Conservation (phyloP, 2,329 filamentous ascomycete genomes). For the Stylonectria norvegica region DNA sequence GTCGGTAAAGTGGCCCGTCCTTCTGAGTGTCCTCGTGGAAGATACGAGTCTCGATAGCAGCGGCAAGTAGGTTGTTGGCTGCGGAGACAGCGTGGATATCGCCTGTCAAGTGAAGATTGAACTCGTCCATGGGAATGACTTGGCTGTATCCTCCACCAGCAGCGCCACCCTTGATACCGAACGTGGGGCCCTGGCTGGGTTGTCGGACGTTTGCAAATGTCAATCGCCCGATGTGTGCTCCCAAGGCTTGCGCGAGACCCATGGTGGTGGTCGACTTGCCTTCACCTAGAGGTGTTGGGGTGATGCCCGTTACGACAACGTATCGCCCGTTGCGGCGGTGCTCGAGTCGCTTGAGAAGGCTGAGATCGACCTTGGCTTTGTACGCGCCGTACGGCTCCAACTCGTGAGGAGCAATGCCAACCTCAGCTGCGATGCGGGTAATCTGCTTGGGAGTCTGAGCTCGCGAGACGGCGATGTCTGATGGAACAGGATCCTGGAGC, state of each 20-base stretch:
- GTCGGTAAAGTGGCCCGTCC: slow-evolving; percentile 80
- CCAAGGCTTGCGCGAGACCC: slow-evolving; percentile 88
- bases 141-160: slow-evolving; percentile 98
- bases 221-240: slow-evolving; percentile 80
- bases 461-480: slow-evolving; percentile 88
- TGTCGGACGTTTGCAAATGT: slow-evolving; percentile 97
- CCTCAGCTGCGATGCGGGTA: slow-evolving; percentile 75
- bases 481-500: slow-evolving; percentile 78
- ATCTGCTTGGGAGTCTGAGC: slow-evolving; percentile 91
- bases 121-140: slow-evolving; percentile 99
- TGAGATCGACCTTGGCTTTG: slow-evolving; percentile 92
- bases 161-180: slow-evolving; percentile 97
- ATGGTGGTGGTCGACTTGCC: slow-evolving; percentile 98
- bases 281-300: slow-evolving; percentile 92
- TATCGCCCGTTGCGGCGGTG: slow-evolving; percentile 89
- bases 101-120: slow-evolving; percentile 95
- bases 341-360: slow-evolving; percentile 74
- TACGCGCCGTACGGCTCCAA: slow-evolving; percentile 91
- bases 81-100: slow-evolving; percentile 97
- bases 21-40: slow-evolving; percentile 97
- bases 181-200: slow-evolving; percentile 94
- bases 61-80: slow-evolving; percentile 93
- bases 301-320: slow-evolving; percentile 91
- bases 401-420: slow-evolving; percentile 85
- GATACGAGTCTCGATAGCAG: slow-evolving; percentile 95